Evolutionary conservation across 257 asterid genomes (phyloP).

Genomic region (Scutellaria baicalensis): DNA sequence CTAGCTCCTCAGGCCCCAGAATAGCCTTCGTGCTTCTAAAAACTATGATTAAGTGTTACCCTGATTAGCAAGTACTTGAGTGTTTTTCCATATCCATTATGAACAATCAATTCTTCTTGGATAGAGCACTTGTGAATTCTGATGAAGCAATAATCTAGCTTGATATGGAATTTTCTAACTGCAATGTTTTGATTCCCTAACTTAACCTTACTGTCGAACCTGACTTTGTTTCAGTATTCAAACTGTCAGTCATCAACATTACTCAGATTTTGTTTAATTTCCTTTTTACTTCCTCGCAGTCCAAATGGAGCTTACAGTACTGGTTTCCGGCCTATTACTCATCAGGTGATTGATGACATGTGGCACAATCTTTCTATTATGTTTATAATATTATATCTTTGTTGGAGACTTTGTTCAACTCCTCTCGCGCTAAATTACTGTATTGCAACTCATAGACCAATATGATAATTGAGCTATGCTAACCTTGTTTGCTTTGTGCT

Average conservation of each 20-base stretch:
- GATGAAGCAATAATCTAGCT: neutral
- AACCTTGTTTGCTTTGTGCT: neutral
- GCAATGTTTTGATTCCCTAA: neutral
- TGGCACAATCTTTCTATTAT: slow-evolving; percentile 11
- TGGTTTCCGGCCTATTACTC: slow-evolving; percentile 96
- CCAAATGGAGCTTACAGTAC: slow-evolving; percentile 97
- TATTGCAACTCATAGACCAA: neutral
- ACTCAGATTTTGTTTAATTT: slow-evolving; percentile 4
- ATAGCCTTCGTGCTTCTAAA: too few relatives aligned
- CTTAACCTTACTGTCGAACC: neutral
- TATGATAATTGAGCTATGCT: neutral
- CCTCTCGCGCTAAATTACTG: slow-evolving; percentile 2
- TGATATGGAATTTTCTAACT: neutral
- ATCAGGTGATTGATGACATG: slow-evolving; percentile 86
- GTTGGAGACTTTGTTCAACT: neutral
- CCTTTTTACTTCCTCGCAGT: slow-evolving; percentile 38
- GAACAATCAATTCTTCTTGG: neutral
- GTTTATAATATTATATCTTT: neutral
- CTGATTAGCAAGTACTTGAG: neutral
- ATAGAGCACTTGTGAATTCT: neutral
- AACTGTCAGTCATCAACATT: neutral
- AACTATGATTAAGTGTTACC: neutral
- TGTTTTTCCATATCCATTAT: neutral
- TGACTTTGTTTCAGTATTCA: neutral
- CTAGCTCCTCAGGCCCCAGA: too few relatives aligned